A percentile compares a stretch with the other conserved stretches of the same genome.
Evolutionary conservation across 1,284 basidiomycete genomes (phyloP).

Genomic region (Blastosporella zonata): DNA sequence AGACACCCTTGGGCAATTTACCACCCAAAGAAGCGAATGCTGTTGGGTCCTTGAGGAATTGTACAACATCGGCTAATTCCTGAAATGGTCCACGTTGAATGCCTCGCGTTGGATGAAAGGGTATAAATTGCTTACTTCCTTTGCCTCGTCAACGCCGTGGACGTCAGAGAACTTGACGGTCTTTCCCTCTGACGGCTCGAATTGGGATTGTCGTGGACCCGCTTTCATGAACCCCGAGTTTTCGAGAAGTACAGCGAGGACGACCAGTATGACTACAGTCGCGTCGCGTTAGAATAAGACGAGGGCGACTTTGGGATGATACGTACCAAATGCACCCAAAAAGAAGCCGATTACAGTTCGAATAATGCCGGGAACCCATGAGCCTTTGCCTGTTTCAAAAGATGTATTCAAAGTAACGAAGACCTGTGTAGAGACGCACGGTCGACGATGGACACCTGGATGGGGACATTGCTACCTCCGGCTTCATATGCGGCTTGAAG

Average conservation of each 20-base stretch:
- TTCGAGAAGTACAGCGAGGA: slow-evolving; percentile 86
- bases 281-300: slow-evolving; percentile 4
- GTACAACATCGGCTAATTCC: slow-evolving; percentile 92
- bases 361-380: slow-evolving; percentile 60
- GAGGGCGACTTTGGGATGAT: neutral
- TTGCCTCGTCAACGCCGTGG: slow-evolving; percentile 93
- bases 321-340: slow-evolving; percentile 53
- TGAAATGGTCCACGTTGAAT: slow-evolving; percentile 26
- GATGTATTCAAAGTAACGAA: neutral
- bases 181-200: slow-evolving; percentile 75
- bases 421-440: slow-evolving; percentile 47
- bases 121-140: slow-evolving; percentile 50
- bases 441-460: slow-evolving; percentile 79
- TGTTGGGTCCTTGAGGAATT: slow-evolving; percentile 89
- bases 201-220: slow-evolving; percentile 72
- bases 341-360: slow-evolving; percentile 55
- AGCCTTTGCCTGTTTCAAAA: slow-evolving; percentile 65
- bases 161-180: slow-evolving; percentile 89
- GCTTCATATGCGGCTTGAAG: slow-evolving; percentile 41
- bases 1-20: slow-evolving; percentile 87
- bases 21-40: slow-evolving; percentile 88
- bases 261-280: slow-evolving; percentile 67
- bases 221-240: slow-evolving; percentile 90
- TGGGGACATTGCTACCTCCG: slow-evolving; percentile 53
- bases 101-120: neutral